Conservation (phyloP, 2,329 filamentous ascomycete genomes). For the Paracoccidioides brasiliensis region DNA sequence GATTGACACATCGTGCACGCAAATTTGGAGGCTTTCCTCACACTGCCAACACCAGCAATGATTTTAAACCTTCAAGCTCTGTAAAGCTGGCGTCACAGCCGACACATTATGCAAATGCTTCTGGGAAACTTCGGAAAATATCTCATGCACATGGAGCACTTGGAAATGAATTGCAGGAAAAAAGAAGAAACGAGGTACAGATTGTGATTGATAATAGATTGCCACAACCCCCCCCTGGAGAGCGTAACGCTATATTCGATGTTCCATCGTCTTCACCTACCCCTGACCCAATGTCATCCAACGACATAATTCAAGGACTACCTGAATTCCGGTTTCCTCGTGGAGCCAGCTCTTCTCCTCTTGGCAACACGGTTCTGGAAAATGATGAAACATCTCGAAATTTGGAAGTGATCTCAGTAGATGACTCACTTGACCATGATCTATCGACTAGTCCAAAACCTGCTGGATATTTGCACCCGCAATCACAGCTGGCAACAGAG, state of each 20-base stretch:
- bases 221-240: slow-evolving; percentile 6
- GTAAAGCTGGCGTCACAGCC: background rate
- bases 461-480: slow-evolving; percentile 10
- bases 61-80: background rate
- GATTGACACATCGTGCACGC: background rate
- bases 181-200: slow-evolving; percentile 10
- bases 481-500: slow-evolving; percentile 4
- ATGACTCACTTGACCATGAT: slow-evolving; percentile 10
- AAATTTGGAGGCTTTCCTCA: background rate
- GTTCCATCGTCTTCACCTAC: slow-evolving; percentile 29
- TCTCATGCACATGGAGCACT: slow-evolving; percentile 11
- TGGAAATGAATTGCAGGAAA: background rate
- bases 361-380: slow-evolving; percentile 17
- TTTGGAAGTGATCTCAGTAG: slow-evolving; percentile 8
- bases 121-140: slow-evolving; percentile 27
- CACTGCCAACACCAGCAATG: background rate
- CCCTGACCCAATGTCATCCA: slow-evolving; percentile 23
- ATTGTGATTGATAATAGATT: slow-evolving; percentile 18
- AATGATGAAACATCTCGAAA: slow-evolving; percentile 12
- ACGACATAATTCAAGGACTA: slow-evolving; percentile 9
- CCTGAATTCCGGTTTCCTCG: slow-evolving; percentile 26
- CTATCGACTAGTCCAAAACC: slow-evolving; percentile 13
- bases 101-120: slow-evolving; percentile 5
- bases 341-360: slow-evolving; percentile 19
- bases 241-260: slow-evolving; percentile 18